phyloP scores from a whole-genome alignment of 805 yeast species.

The Suhomyces pyralidae region DNA sequence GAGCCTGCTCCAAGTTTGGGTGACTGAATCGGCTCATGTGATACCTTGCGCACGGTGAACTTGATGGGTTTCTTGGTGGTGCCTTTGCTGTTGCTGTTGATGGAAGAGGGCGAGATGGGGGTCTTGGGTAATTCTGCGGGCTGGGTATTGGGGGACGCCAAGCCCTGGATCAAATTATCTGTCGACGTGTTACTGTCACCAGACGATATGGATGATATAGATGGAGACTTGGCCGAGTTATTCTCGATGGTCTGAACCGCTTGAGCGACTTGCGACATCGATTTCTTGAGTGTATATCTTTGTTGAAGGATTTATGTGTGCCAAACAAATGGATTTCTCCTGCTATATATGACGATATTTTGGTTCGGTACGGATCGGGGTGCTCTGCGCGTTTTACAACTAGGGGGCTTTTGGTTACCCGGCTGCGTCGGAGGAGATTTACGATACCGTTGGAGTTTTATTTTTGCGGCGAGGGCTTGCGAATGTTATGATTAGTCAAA shows the following conservation, averaged over 20 bases:
- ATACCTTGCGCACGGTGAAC: slow-evolving; percentile 34
- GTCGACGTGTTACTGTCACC: slow-evolving; percentile 21
- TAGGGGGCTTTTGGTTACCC: background rate
- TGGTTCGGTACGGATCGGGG: background rate
- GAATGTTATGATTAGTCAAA: background rate
- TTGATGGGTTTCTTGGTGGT: slow-evolving; percentile 25
- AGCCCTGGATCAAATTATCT: slow-evolving; percentile 18
- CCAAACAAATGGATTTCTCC: background rate
- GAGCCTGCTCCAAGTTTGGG: slow-evolving; percentile 5
- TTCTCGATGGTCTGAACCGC: background rate
- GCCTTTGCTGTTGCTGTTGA: background rate
- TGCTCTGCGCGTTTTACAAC: background rate
- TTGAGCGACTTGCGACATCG: slow-evolving; percentile 23
- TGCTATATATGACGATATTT: background rate
- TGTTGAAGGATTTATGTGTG: background rate
- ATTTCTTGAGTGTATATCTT: background rate
- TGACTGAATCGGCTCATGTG: slow-evolving; percentile 22
- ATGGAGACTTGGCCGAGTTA: slow-evolving; percentile 9
- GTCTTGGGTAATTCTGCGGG: background rate
- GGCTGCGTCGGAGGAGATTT: background rate
- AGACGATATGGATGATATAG: slow-evolving; percentile 24
- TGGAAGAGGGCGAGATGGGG: slow-evolving; percentile 4
- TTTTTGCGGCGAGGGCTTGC: background rate
- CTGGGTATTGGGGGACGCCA: slow-evolving; percentile 3
- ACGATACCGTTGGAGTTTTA: background rate